Evolutionary conservation across 495 filamentous ascomycete genomes (phyloP).

Genomic region (Coniosporium apollinis): DNA sequence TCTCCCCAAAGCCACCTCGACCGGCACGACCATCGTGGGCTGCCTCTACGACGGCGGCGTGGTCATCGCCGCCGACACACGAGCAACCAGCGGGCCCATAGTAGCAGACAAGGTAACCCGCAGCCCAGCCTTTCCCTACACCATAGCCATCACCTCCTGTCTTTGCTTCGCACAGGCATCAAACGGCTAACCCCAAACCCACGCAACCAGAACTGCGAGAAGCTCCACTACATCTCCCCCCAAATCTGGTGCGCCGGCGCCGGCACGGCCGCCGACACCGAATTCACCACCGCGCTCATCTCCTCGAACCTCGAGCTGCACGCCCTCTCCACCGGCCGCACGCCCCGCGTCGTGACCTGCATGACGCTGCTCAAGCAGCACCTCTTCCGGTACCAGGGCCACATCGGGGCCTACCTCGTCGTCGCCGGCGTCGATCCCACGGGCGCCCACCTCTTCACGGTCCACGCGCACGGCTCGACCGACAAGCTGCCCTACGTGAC

Average conservation of each 20-base stretch:
- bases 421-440: slow-evolving; percentile 96
- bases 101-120: slow-evolving; percentile 81
- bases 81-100: slow-evolving; percentile 93
- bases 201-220: slow-evolving; percentile 74
- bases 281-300: slow-evolving; percentile 97
- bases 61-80: slow-evolving; percentile 92
- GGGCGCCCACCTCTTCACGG: slow-evolving; percentile 89
- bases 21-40: slow-evolving; percentile 97
- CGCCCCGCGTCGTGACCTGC: slow-evolving; percentile 92
- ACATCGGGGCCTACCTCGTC: slow-evolving; percentile 96
- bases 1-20: slow-evolving; percentile 92
- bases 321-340: slow-evolving; percentile 83
- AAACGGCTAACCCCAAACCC: neutral
- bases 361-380: slow-evolving; percentile 99
- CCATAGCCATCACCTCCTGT: neutral
- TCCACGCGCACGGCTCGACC: slow-evolving; percentile 95
- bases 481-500: slow-evolving; percentile 99
- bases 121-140: neutral
- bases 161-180: neutral
- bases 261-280: slow-evolving; percentile 94
- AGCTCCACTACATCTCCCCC: slow-evolving; percentile 95
- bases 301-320: slow-evolving; percentile 97
- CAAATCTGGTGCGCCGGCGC: slow-evolving; percentile 99
- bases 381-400: slow-evolving; percentile 92
- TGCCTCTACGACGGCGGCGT: slow-evolving; percentile 95